A percentile compares a stretch with the other conserved stretches of the same genome.
These are phyloP conservation scores for Scopulariopsis brevicaulis DNA, from an alignment of 2,329 filamentous ascomycete species.

Conservation along the genomic window DNA sequence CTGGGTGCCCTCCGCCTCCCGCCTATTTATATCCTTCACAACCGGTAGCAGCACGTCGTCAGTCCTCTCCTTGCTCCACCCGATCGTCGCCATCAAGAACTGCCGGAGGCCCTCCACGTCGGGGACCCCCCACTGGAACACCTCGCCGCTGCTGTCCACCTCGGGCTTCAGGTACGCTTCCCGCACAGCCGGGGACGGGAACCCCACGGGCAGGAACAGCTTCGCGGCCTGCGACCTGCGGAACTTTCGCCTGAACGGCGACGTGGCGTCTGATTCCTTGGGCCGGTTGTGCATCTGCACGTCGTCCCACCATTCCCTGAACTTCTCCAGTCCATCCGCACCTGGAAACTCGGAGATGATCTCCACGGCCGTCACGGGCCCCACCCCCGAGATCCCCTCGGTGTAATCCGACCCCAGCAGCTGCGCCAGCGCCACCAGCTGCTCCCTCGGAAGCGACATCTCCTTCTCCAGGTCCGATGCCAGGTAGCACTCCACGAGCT, in stretches of 20 bases:
- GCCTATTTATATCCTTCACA: constrained; percentile 85
- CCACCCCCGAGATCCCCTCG: constrained; percentile 79
- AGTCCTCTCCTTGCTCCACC: constrained; percentile 83
- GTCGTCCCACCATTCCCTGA: constrained; percentile 77
- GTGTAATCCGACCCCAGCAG: constrained; percentile 92
- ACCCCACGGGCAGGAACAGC: constrained; percentile 70
- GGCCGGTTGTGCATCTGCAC: constrained; percentile 60
- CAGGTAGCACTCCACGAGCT: constrained; percentile 95
- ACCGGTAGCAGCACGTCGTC: constrained; percentile 95
- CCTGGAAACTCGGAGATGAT: constrained; percentile 81
- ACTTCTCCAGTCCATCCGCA: constrained; percentile 51
- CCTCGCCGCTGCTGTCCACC: constrained; percentile 66
- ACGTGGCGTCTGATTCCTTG: constrained; percentile 47
- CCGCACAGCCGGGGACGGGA: constrained; percentile 68
- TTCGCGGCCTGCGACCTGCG: constrained; percentile 68
- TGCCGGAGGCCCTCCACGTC: constrained; percentile 75
- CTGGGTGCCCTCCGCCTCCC: constrained; percentile 84
- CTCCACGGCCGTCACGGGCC: constrained; percentile 88
- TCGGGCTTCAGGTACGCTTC: constrained; percentile 79
- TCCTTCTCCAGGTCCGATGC: constrained; percentile 76
- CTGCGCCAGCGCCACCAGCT: constrained; percentile 83
- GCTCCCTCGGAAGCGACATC: constrained; percentile 72
- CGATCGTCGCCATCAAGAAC: constrained; percentile 86
- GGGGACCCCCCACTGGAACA: constrained; percentile 92
- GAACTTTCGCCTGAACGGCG: constrained; percentile 75